phyloP scores from a whole-genome alignment of 306 rosid species.

The Astragalus membranaceus region DNA sequence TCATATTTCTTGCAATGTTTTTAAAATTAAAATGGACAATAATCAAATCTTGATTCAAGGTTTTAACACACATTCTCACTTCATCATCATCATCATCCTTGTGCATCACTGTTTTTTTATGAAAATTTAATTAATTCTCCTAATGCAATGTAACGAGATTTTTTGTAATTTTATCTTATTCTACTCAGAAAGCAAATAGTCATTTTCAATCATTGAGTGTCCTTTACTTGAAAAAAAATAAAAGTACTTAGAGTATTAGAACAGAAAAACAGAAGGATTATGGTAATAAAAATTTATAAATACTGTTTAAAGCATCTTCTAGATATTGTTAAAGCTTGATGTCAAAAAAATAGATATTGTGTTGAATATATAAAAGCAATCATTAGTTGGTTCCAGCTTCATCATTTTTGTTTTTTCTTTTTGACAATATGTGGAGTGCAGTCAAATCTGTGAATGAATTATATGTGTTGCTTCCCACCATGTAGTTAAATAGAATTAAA shows the following conservation, averaged over 20 bases:
- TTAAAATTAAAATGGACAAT: too few relatives aligned
- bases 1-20: too few relatives aligned
- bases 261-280: background rate
- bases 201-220: background rate
- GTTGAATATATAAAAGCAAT: background rate
- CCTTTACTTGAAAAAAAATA: background rate
- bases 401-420: background rate
- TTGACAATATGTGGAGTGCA: constrained; percentile 7
- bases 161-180: background rate
- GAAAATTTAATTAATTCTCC: background rate
- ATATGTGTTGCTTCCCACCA: background rate
- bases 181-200: background rate
- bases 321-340: background rate
- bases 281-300: background rate
- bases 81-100: too few relatives aligned
- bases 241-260: too few relatives aligned
- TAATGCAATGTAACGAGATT: background rate
- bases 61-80: too few relatives aligned
- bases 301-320: constrained; percentile 3
- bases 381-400: background rate
- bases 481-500: background rate
- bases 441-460: background rate
- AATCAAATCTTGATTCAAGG: too few relatives aligned
- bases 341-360: background rate
- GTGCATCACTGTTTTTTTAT: background rate